A percentile compares a stretch with the other conserved stretches of the same genome.
These are phyloP conservation scores for Stipa capillata DNA, from an alignment of 176 grass and related monocot species.

Conservation along the genomic window DNA sequence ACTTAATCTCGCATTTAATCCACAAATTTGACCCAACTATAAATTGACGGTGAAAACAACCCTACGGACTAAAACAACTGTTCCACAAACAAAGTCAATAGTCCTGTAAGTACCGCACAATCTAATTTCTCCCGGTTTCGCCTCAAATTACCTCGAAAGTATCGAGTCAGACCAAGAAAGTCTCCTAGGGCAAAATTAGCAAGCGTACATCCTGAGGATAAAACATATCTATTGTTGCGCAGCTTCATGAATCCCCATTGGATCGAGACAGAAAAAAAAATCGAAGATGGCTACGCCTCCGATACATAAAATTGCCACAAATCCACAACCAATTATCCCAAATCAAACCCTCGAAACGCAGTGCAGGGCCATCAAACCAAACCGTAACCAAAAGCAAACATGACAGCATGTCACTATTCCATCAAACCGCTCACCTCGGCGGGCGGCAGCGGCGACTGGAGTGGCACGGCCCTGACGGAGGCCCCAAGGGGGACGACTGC, in stretches of 20 bases:
- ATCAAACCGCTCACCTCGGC: constrained; percentile 47
- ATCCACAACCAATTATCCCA: neutral
- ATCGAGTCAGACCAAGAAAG: neutral
- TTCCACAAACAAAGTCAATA: neutral
- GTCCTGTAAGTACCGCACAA: neutral
- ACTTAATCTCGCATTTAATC: neutral
- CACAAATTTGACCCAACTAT: neutral
- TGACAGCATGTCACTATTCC: neutral
- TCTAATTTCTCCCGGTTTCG: neutral
- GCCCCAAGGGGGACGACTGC: constrained; percentile 10
- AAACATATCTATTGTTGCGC: neutral
- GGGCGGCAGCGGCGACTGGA: constrained; percentile 69
- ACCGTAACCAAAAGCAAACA: neutral
- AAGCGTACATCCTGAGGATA: neutral
- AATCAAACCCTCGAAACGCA: constrained; percentile 10
- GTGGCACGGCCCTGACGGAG: constrained; percentile 54
- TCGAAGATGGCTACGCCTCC: neutral
- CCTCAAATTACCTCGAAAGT: neutral
- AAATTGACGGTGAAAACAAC: neutral
- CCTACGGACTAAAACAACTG: neutral
- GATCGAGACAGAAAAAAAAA: neutral
- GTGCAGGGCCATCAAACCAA: neutral
- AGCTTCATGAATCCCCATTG: neutral
- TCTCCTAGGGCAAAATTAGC: neutral
- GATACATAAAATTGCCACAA: neutral